Percentiles rank a stretch among this genome's conserved stretches.
Evolutionary conservation across 1,139 yeast species (phyloP).

Genomic region (Diutina ranongensis): DNA sequence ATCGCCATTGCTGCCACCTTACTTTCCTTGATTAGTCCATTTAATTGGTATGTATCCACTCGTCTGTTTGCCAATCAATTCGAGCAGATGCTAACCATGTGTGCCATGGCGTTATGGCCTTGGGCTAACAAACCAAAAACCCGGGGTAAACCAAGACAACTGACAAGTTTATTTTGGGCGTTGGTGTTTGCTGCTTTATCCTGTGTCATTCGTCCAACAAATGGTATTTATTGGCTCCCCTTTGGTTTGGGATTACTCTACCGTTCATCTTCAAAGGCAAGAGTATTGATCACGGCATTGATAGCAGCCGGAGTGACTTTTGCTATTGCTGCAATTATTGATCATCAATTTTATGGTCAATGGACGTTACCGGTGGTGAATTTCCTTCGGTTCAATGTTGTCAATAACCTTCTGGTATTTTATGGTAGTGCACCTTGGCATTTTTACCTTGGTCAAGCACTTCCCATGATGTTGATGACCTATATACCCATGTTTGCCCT

Average conservation of each 20-base stretch:
- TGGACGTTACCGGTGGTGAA: constrained; percentile 53
- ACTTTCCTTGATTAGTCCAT: constrained; percentile 58
- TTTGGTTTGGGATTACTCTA: constrained; percentile 34
- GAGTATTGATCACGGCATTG: constrained; percentile 5
- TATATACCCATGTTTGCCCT: constrained; percentile 37
- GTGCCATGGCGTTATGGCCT: constrained; percentile 71
- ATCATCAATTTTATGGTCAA: constrained; percentile 48
- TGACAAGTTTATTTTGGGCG: constrained; percentile 11
- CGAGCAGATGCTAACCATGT: constrained; percentile 61
- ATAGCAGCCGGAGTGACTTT: constrained; percentile 17
- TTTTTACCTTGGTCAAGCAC: constrained; percentile 71
- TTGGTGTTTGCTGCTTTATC: constrained; percentile 39
- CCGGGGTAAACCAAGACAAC: constrained; percentile 9
- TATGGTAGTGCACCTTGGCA: constrained; percentile 85
- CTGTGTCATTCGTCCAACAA: constrained; percentile 76
- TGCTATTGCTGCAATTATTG: constrained; percentile 28
- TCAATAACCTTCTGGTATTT: constrained; percentile 62
- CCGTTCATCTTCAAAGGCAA: constrained; percentile 7
- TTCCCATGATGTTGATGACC: constrained; percentile 64
- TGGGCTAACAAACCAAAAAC: constrained; percentile 22
- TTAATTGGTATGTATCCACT: constrained; percentile 72
- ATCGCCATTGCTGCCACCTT: constrained; percentile 36
- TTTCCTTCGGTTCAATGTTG: constrained; percentile 66
- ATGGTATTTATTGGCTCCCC: constrained; percentile 59
- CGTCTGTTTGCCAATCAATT: constrained; percentile 81